Percentiles rank a stretch among this genome's conserved stretches.
Conservation (phyloP, 352 stramenopile species). For the Pythium catenulatum region DNA sequence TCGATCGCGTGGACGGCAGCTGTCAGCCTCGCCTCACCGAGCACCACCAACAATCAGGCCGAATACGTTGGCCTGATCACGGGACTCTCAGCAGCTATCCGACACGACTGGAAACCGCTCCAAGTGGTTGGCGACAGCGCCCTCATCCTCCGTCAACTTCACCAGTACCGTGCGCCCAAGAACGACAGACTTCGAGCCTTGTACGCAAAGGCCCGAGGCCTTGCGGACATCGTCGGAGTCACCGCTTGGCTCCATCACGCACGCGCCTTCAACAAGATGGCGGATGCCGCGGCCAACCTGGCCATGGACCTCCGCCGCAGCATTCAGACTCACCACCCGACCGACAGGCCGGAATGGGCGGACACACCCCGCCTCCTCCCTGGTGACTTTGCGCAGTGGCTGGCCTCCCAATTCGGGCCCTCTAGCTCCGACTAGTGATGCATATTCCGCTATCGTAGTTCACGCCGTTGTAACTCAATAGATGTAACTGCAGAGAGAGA, state of each 20-base stretch:
- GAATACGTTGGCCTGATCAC: slow-evolving; percentile 1
- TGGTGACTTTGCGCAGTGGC: neutral
- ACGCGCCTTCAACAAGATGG: slow-evolving; percentile 24
- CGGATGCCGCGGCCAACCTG: slow-evolving; percentile 4
- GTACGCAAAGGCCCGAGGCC: neutral
- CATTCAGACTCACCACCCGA: neutral
- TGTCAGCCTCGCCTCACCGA: neutral
- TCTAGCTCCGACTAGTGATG: too few relatives aligned
- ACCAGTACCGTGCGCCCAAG: neutral
- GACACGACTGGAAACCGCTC: neutral
- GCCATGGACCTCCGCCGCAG: slow-evolving; percentile 7
- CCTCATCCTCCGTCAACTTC: slow-evolving; percentile 7
- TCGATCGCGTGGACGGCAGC: neutral
- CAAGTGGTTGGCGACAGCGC: slow-evolving; percentile 20
- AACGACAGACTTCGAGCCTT: neutral
- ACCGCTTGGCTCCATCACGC: neutral
- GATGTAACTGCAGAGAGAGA: too few relatives aligned
- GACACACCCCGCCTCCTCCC: neutral
- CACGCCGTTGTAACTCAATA: too few relatives aligned
- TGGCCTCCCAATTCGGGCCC: too few relatives aligned
- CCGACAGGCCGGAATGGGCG: neutral
- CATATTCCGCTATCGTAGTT: too few relatives aligned
- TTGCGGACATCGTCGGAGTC: neutral
- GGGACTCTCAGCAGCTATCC: neutral
- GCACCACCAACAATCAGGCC: slow-evolving; percentile 12